phyloP scores from a whole-genome alignment of 2,329 filamentous ascomycete genomes.

The Diaporthe citriasiana region DNA sequence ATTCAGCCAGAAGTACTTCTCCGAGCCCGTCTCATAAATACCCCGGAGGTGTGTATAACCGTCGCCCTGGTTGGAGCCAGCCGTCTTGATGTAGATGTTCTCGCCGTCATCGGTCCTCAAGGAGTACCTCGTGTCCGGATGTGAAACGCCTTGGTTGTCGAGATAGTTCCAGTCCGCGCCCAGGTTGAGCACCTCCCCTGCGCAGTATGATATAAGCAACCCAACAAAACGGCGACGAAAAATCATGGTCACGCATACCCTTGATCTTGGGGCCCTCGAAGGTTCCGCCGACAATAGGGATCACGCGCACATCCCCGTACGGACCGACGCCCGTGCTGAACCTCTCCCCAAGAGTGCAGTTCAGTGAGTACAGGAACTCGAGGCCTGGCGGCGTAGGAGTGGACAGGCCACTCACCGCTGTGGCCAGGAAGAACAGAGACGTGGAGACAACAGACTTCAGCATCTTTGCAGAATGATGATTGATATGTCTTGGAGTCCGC shows the following conservation, averaged over 20 bases:
- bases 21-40: conserved; percentile 48
- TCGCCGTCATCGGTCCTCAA: conserved; percentile 50
- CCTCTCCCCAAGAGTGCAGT: conserved; percentile 46
- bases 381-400: conserved; percentile 45
- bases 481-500: background rate
- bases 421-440: background rate
- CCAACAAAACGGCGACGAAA: background rate
- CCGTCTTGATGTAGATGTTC: conserved; percentile 51
- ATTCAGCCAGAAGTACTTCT: conserved; percentile 51
- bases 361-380: conserved; percentile 49
- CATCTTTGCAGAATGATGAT: background rate
- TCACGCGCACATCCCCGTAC: conserved; percentile 45
- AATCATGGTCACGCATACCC: conserved; percentile 39
- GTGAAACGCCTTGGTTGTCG: conserved; percentile 47
- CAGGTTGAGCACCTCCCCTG: conserved; percentile 49
- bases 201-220: conserved; percentile 15
- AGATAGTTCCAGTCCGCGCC: conserved; percentile 51
- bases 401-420: background rate
- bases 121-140: conserved; percentile 52
- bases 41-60: conserved; percentile 47
- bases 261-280: conserved; percentile 48
- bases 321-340: conserved; percentile 47
- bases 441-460: conserved; percentile 5
- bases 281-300: conserved; percentile 49
- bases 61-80: conserved; percentile 47